Conservation (phyloP, 768 basidiomycete species). For the Clitopilus passeckerianus region DNA sequence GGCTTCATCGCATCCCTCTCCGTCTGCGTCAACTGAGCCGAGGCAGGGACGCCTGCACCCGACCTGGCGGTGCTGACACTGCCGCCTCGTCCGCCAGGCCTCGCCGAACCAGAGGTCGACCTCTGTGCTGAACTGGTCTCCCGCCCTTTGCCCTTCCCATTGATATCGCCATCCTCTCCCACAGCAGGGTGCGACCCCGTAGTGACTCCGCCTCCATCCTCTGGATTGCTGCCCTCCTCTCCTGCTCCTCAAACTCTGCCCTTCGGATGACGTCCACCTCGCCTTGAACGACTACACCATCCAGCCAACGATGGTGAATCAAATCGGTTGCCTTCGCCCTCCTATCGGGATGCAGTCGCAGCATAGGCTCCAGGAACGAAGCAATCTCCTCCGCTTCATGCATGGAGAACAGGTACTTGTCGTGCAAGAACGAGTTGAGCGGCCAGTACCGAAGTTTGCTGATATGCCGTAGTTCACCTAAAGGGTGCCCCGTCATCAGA, state of each 20-base stretch:
- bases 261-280: slow-evolving; percentile 79
- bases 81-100: not conserved
- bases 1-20: slow-evolving; percentile 7
- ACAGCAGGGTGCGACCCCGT: not conserved
- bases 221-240: slow-evolving; percentile 22
- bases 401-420: slow-evolving; percentile 93
- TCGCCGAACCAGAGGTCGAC: not conserved
- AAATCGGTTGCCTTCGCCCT: slow-evolving; percentile 87
- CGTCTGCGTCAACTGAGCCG: slow-evolving; percentile 1
- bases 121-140: not conserved
- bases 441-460: slow-evolving; percentile 93
- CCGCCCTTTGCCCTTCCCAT: slow-evolving; percentile 23
- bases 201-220: not conserved
- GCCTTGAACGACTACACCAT: slow-evolving; percentile 80
- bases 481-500: not conserved
- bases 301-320: slow-evolving; percentile 83
- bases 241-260: slow-evolving; percentile 50
- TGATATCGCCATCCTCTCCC: not conserved
- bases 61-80: not conserved
- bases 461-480: slow-evolving; percentile 87
- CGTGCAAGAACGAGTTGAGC: slow-evolving; percentile 72
- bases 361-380: slow-evolving; percentile 84
- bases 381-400: slow-evolving; percentile 78
- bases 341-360: slow-evolving; percentile 83
- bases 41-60: not conserved